Evolutionary conservation across 2,329 filamentous ascomycete species (phyloP), one percentile per base, ranked within the genome.

Genomic region (Aureobasidium sp.): DNA sequence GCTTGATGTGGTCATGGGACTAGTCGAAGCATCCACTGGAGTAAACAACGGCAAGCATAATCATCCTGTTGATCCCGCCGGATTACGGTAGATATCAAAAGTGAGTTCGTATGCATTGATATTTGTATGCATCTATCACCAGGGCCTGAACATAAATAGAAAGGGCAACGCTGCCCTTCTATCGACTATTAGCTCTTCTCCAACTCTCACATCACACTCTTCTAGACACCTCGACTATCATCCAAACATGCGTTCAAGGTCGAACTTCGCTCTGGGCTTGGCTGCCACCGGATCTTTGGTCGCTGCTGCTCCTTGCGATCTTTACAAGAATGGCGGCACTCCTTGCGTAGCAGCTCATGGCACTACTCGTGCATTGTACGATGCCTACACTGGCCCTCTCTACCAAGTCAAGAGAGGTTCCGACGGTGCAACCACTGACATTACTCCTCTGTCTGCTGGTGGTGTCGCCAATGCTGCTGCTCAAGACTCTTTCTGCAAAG

Each of bases 271-370:
- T 3, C 11, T 45, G 5, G 42, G 42, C 6, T 4, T 29, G 1
- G 42, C 42, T 13, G 42, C 25, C 25, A 15, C 25, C 5, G 25
- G 3, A 25, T 72, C 76, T 11, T 68, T 82, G 36, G 80, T 76
- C 44, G 68, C 74, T 21, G 82, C 83, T 42, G 83, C 77, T 10
- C 84, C 85, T 9, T 87, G 84, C 66, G 84, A 87, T 64, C 77
- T 87, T 64, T 87, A 86, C 72, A 69, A 78, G 1, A 76, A 78
- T 0, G 84, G 82, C 0, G 78, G 78, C 57, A 86, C 82, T 1
- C 82, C 84, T 16, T 87, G 85, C 66, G 73, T 87, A 8, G 84
- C 85, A 0, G 85, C 85, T 0, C 84, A 87, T 69, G 82, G 81
- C 69, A 86, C 83, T 21, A 87, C 84, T 60, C 81, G 85, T 5